A percentile compares a stretch with the other conserved stretches of the same genome.
phyloP scores from a whole-genome alignment of 2,329 filamentous ascomycete species.

The Plectosphaerella cucumerina region DNA sequence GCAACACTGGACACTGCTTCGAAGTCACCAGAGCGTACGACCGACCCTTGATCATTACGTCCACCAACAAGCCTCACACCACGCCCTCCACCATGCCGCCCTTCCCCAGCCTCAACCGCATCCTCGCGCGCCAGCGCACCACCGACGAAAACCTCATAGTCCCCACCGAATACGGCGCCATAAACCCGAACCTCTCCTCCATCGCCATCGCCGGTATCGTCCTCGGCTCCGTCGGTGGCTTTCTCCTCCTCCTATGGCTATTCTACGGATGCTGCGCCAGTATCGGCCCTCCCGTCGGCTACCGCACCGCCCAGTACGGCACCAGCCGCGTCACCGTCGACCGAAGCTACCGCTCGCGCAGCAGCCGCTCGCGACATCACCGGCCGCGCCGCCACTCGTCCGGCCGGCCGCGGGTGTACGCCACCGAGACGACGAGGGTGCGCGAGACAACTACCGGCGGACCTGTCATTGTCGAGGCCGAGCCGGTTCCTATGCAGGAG shows the following conservation, averaged over 20 bases:
- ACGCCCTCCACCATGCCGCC: neutral
- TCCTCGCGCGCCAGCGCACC: constrained; percentile 8
- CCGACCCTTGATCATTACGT: no score
- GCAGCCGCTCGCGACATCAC: constrained; percentile 6
- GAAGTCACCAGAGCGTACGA: no score
- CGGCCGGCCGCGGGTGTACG: constrained; percentile 14
- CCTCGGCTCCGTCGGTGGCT: constrained; percentile 41
- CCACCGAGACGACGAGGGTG: constrained; percentile 23
- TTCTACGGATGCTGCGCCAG: constrained; percentile 44
- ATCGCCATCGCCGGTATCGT: constrained; percentile 39
- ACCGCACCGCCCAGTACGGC: constrained; percentile 9
- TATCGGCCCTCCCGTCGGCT: constrained; percentile 26
- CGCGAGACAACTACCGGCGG: constrained; percentile 12
- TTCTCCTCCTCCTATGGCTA: constrained; percentile 48
- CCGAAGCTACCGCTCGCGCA: constrained; percentile 9
- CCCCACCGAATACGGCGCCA: constrained; percentile 28
- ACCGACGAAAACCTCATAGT: constrained; percentile 20
- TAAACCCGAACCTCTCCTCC: constrained; percentile 33
- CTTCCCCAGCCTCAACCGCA: constrained; percentile 1
- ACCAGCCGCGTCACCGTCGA: neutral
- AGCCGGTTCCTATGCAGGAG: constrained; percentile 13
- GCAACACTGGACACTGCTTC: no score
- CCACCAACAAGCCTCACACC: neutral
- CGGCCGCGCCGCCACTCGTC: constrained; percentile 7
- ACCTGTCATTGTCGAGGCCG: constrained; percentile 21